Evolutionary conservation across 148 eudicot species (phyloP).

Genomic region (Rhododendron griersonianum): DNA sequence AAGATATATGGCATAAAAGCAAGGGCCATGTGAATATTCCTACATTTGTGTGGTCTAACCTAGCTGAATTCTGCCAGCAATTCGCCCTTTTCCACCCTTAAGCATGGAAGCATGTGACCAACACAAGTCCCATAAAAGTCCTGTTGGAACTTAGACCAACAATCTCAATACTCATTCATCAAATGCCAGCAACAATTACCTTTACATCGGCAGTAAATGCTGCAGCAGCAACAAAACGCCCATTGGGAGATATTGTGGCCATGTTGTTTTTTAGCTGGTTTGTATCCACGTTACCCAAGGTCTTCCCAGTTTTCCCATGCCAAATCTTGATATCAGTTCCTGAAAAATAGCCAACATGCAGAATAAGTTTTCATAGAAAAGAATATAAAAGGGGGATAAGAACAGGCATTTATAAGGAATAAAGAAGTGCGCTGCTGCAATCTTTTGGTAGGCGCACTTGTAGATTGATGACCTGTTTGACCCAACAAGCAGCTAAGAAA

Average conservation of each 20-base stretch:
- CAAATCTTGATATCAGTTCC: slow-evolving; percentile 97
- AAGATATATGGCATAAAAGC: neutral
- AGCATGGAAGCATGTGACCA: neutral
- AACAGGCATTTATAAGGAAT: neutral
- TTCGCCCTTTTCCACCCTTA: neutral
- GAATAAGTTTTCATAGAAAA: neutral
- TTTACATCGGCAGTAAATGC: slow-evolving; percentile 99
- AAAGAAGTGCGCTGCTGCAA: neutral
- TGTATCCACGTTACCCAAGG: slow-evolving; percentile 82
- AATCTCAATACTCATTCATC: neutral
- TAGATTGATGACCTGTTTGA: slow-evolving; percentile 1
- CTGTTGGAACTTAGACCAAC: neutral
- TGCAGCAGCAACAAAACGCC: slow-evolving; percentile 97
- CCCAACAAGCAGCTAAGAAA: neutral
- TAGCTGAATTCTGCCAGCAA: neutral
- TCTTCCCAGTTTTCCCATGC: slow-evolving; percentile 91
- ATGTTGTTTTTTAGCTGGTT: slow-evolving; percentile 91
- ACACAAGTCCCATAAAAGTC: neutral
- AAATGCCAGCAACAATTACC: slow-evolving; percentile 33
- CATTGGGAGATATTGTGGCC: slow-evolving; percentile 93
- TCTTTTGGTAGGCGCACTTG: neutral
- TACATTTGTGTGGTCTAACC: neutral
- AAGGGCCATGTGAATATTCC: neutral
- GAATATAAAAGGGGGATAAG: neutral
- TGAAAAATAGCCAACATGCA: slow-evolving; percentile 17